Evolutionary conservation across 2,329 filamentous ascomycete genomes (phyloP), one percentile per base, ranked within the genome.

Genomic region (Xylariaceae sp.): DNA sequence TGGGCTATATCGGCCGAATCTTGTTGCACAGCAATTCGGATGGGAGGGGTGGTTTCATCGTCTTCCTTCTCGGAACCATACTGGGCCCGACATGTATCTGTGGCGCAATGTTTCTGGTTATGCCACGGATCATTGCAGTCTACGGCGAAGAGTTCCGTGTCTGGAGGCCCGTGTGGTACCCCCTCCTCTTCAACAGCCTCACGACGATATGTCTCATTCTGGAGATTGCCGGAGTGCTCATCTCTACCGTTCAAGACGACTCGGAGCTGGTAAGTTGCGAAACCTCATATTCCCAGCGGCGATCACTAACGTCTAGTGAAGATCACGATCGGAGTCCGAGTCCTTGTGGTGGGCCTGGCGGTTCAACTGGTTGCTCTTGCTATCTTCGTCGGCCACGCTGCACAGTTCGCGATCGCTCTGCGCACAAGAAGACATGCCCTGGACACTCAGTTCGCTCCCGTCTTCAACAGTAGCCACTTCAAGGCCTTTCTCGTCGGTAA

Each of bases 1-100:
- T 69, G 27, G 67, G 67, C 11, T 72, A 71, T 39, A 50, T 61
- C 11, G 68, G 65, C 4, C 60, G 64, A 23, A 35, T 72, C 5
- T 46, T 71, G 19, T 56, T 71, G 10, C 55, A 56, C 26, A 49
- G 44, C 6, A 43, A 56, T 18, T 46, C 48, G 7, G 50, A 53
- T 24, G 59, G 50, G 37, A 52, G 55, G 30, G 47, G 50, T 3
- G 59, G 53, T 37, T 69, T 70, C 40, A 50, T 59, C 9, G 42
- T 73, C 4, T 69, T 57, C 36, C 47, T 72, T 19, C 42, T 68
- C 10, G 68, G 69, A 13, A 69, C 66, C 2, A 51, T 65, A 14
- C 47, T 68, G 22, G 70, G 67, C 1, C 65, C 69, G 12, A 64
- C 61, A 3, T 52, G 69, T 24, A 59, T 71, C 40, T 60, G 59